These are phyloP conservation scores for Tetrapisispora iriomotensis DNA, from an alignment of 805 yeast genomes.

Conservation along the genomic window DNA sequence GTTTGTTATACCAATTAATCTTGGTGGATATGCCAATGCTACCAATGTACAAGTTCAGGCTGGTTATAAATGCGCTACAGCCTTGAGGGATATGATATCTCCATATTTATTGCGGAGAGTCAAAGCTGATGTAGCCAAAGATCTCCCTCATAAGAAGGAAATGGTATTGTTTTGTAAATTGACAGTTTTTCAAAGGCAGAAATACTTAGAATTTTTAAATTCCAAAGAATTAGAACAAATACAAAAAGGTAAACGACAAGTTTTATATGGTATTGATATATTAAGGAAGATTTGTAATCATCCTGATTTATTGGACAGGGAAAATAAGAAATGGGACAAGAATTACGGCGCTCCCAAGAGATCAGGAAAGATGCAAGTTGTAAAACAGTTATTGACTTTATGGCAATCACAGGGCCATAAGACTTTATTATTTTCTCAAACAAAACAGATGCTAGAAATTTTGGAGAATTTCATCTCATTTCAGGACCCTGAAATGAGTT, in stretches of 20 bases:
- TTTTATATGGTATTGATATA: slow-evolving; percentile 81
- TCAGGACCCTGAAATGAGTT: slow-evolving; percentile 28
- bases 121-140: slow-evolving; percentile 91
- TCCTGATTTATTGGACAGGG: slow-evolving; percentile 67
- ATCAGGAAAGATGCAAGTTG: slow-evolving; percentile 89
- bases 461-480: slow-evolving; percentile 54
- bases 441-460: slow-evolving; percentile 88
- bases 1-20: slow-evolving; percentile 83
- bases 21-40: slow-evolving; percentile 98
- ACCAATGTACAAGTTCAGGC: slow-evolving; percentile 92
- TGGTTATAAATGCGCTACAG: slow-evolving; percentile 91
- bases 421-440: slow-evolving; percentile 80
- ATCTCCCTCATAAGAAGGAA: slow-evolving; percentile 85
- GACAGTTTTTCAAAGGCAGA: slow-evolving; percentile 62
- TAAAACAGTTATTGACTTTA: slow-evolving; percentile 56
- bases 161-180: slow-evolving; percentile 87
- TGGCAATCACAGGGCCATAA: slow-evolving; percentile 77
- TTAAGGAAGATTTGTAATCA: slow-evolving; percentile 91
- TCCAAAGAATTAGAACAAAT: slow-evolving; percentile 70
- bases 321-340: slow-evolving; percentile 21
- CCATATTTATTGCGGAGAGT: slow-evolving; percentile 83
- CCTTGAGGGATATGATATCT: slow-evolving; percentile 74
- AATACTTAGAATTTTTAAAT: slow-evolving; percentile 64
- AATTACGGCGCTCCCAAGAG: slow-evolving; percentile 47
- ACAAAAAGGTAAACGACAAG: slow-evolving; percentile 65